Evolutionary conservation across 2,329 filamentous ascomycete genomes (phyloP).

Genomic region (Sporothrix luriei): DNA sequence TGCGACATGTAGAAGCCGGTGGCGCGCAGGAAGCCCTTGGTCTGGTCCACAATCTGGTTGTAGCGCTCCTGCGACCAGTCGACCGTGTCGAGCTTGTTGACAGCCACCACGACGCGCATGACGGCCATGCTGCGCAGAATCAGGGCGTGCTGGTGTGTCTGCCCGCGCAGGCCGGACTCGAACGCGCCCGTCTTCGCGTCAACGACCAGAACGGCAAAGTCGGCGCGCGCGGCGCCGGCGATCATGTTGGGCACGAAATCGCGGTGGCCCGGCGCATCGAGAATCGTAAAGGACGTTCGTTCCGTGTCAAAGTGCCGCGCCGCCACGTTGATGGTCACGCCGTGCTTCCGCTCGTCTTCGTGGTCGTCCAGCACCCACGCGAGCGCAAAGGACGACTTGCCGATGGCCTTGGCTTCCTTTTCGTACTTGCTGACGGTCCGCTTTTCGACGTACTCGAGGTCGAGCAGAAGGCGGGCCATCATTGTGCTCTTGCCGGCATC

Average conservation of each 20-base stretch:
- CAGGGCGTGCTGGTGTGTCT: slow-evolving; percentile 91
- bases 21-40: slow-evolving; percentile 77
- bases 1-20: slow-evolving; percentile 83
- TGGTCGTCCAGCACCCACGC: slow-evolving; percentile 97
- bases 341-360: slow-evolving; percentile 81
- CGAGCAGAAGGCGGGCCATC: slow-evolving; percentile 91
- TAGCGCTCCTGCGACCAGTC: slow-evolving; percentile 82
- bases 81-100: slow-evolving; percentile 93
- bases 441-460: slow-evolving; percentile 85
- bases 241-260: slow-evolving; percentile 99
- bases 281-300: slow-evolving; percentile 83
- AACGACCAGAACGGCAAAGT: slow-evolving; percentile 92
- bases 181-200: slow-evolving; percentile 90
- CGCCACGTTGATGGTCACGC: slow-evolving; percentile 95
- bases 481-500: slow-evolving; percentile 97
- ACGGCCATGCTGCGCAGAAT: slow-evolving; percentile 90
- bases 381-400: slow-evolving; percentile 92
- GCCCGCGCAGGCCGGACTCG: slow-evolving; percentile 88
- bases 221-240: slow-evolving; percentile 90
- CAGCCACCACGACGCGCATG: slow-evolving; percentile 80
- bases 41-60: slow-evolving; percentile 79
- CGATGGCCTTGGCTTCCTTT: slow-evolving; percentile 85
- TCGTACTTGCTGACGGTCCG: slow-evolving; percentile 85
- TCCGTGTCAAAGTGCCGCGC: slow-evolving; percentile 93
- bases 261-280: slow-evolving; percentile 90